Conservation (phyloP, 345 rosid genomes). For the Barbarea vulgaris region DNA sequence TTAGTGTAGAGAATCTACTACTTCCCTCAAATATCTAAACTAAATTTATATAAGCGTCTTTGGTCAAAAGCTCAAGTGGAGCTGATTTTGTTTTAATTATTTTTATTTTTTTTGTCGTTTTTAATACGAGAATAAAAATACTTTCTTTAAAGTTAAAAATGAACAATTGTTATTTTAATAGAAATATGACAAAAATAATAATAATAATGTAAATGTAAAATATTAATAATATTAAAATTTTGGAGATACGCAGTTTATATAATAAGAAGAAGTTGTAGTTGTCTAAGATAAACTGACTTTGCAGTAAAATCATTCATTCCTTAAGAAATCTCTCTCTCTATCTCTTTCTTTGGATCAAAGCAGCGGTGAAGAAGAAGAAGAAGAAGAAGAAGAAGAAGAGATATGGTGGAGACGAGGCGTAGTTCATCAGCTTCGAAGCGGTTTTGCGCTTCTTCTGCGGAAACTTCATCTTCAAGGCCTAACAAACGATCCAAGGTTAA, state of each 20-base stretch:
- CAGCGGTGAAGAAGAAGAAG: slow-evolving; percentile 23
- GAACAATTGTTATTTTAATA: neutral
- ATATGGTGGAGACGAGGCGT: slow-evolving; percentile 93
- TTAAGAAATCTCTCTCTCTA: neutral
- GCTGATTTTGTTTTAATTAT: neutral
- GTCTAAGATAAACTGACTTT: neutral
- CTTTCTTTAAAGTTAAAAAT: neutral
- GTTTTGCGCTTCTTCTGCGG: slow-evolving; percentile 41
- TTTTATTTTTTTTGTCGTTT: slow-evolving; percentile 22
- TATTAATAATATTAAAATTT: neutral
- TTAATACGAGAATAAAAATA: neutral
- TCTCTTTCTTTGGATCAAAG: slow-evolving; percentile 49
- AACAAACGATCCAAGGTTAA: slow-evolving; percentile 83
- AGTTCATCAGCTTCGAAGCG: slow-evolving; percentile 82
- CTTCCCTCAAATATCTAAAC: slow-evolving; percentile 17
- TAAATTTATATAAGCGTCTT: neutral
- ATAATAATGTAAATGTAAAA: no score
- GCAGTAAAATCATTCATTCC: slow-evolving; percentile 22
- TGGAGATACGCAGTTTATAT: neutral
- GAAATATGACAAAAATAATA: neutral
- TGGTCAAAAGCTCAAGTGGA: slow-evolving; percentile 32
- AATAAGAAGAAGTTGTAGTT: slow-evolving; percentile 15
- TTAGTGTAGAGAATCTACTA: slow-evolving; percentile 6
- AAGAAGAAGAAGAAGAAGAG: slow-evolving; percentile 14
- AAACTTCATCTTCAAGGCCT: slow-evolving; percentile 49